A percentile compares a stretch with the other conserved stretches of the same genome.
Evolutionary conservation across 2,329 filamentous ascomycete species (phyloP).

Genomic region (Arthrinium phaeospermum): DNA sequence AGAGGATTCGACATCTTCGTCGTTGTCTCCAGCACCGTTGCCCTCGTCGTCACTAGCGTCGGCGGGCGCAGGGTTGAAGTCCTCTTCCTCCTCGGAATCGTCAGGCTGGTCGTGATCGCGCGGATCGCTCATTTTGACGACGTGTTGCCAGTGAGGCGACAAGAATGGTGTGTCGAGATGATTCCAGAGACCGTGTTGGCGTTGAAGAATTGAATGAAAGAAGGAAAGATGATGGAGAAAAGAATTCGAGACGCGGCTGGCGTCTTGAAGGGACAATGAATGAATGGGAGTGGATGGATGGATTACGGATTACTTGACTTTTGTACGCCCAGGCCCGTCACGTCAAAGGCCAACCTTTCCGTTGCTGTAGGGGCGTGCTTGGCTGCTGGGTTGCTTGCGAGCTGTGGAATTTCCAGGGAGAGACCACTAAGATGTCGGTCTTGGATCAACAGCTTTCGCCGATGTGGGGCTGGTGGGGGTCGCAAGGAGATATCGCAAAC

Average conservation of each 20-base stretch:
- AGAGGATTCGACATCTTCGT: conserved; percentile 31
- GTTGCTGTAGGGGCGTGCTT: conserved; percentile 12
- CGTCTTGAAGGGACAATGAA: conserved; percentile 14
- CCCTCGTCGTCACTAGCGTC: conserved; percentile 76
- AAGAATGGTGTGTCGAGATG: background rate
- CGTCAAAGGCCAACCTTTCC: conserved; percentile 14
- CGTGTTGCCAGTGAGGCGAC: background rate
- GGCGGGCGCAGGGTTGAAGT: conserved; percentile 85
- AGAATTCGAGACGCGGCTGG: conserved; percentile 10
- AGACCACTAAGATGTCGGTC: background rate
- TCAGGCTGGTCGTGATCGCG: conserved; percentile 53
- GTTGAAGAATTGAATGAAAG: background rate
- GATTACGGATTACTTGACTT: conserved; percentile 6
- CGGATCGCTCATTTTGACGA: conserved; percentile 52
- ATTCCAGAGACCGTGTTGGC: background rate
- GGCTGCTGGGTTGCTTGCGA: background rate
- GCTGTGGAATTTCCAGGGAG: background rate
- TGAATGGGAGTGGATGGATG: background rate
- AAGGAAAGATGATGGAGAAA: background rate
- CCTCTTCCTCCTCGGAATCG: conserved; percentile 77
- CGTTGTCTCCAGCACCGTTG: conserved; percentile 41
- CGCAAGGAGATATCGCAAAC: background rate
- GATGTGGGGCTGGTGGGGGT: conserved; percentile 8
- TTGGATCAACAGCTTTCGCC: conserved; percentile 12
- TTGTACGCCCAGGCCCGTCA: conserved; percentile 14